phyloP scores from a whole-genome alignment of 306 rosid genomes.

The Corylus americana region DNA sequence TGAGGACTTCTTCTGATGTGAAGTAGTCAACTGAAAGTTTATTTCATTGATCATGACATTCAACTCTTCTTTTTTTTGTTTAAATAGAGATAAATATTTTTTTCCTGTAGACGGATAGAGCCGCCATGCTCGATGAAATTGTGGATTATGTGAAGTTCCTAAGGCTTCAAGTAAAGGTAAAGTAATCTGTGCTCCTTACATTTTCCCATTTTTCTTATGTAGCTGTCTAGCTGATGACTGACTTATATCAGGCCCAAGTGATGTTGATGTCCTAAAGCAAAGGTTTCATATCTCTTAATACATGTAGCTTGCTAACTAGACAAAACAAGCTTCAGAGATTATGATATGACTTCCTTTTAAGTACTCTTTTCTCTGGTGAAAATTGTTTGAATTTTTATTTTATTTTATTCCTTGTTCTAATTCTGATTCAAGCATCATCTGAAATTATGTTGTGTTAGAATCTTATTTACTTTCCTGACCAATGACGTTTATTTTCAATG shows the following conservation, averaged over 20 bases:
- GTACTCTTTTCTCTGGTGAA: neutral
- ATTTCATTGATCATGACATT: too few species aligned
- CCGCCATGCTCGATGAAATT: constrained; percentile 96
- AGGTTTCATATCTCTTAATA: neutral
- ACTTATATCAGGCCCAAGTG: neutral
- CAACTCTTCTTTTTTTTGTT: neutral
- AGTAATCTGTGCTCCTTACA: constrained; percentile 18
- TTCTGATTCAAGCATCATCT: neutral
- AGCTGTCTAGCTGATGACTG: neutral
- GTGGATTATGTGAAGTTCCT: constrained; percentile 97
- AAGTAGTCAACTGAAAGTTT: neutral
- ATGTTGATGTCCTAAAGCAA: neutral
- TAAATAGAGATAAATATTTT: neutral
- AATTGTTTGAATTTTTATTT: neutral
- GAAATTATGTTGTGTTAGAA: neutral
- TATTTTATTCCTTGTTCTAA: neutral
- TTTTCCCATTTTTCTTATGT: constrained; percentile 1
- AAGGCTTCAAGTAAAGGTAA: constrained; percentile 94
- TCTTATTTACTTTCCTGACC: neutral
- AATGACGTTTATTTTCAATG: neutral
- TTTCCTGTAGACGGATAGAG: constrained; percentile 74
- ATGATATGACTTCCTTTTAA: neutral
- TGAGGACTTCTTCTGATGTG: neutral
- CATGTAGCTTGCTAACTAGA: neutral
- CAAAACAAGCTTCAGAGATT: too few species aligned